Percentiles rank a stretch among this genome's conserved stretches.
Evolutionary conservation across 1,284 basidiomycete genomes (phyloP).

Genomic region (Apiotrichum veenhuisii): DNA sequence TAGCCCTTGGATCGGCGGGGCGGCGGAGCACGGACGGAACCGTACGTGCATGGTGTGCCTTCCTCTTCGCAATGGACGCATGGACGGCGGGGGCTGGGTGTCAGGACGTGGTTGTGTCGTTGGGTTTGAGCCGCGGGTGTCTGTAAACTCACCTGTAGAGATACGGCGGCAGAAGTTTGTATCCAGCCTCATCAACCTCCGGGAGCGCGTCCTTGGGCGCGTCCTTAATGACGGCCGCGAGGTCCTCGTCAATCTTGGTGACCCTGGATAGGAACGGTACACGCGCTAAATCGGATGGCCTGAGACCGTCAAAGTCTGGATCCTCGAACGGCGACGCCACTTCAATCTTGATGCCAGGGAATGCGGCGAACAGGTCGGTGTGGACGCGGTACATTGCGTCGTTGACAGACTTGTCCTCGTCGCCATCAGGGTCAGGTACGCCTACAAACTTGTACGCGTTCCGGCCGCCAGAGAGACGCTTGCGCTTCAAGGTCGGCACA

Average conservation of each 20-base stretch:
- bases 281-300: constrained; percentile 1
- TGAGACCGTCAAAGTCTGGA: neutral
- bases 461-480: neutral
- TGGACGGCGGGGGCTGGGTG: neutral
- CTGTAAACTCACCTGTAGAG: constrained; percentile 2
- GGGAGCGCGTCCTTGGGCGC: neutral
- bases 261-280: constrained; percentile 6
- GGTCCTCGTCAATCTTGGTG: neutral
- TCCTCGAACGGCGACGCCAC: constrained; percentile 4
- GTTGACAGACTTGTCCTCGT: neutral
- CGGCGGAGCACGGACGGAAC: constrained; percentile 1
- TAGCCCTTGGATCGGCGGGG: neutral
- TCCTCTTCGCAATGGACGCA: neutral
- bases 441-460: neutral
- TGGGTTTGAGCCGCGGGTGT: no score
- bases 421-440: neutral
- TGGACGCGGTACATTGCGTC: neutral
- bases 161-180: constrained; percentile 4
- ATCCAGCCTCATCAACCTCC: neutral
- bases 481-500: neutral
- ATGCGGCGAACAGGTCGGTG: neutral
- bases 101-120: no score
- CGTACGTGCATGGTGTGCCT: neutral
- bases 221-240: neutral
- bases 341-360: neutral